Base-by-base conservation (phyloP, 768 basidiomycete genomes). In the Mycena rosella region DNA sequence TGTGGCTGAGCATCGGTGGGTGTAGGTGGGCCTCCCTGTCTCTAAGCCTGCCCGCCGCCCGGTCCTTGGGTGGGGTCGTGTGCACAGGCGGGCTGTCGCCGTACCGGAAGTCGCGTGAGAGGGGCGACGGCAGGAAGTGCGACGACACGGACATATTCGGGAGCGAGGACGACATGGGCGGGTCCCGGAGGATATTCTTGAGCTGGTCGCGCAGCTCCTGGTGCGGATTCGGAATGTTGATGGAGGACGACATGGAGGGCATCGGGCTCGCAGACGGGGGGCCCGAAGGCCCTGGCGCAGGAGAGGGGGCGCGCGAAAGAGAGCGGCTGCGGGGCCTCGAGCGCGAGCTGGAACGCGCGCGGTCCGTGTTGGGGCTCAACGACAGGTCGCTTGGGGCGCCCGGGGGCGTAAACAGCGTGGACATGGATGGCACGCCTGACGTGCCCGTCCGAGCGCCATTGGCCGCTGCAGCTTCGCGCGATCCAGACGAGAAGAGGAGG, bases 171-270 rank as follows among this genome's bases (percentile, higher is more conserved):
- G 86, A 77, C 24, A 80, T 72, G 48, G 75, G 70, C 20, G 82
- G 76, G 58, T 84, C 83, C 52, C 79, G 80, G 15, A 89, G 81
- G 13, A 89, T 76, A 64, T 86, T 84, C 32, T 85, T 78, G 10
- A 89, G 74, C 64, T 84, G 82, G 40, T 75, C 76, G 36, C 80
- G 78, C 47, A 81, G 72, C 49, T 71, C 74, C 49, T 79, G 74
- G 47, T 80, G 76, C 51, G 75, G 74, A 36, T 70, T 63, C 42
- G 72, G 71, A 48, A 63, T 67, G 40, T 70, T 69, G 45, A 74
- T 44, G n/a, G 42, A 44, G 20, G 42, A 44, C 4, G 42, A 44
- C 42, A 44, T 44, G 42, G 18, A 22, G 20, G 42, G 42, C 2
- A 44, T n/a, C 6, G 42, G 42, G 20, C 42, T n/a, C 42, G 42